These are phyloP conservation scores for Psilocybe azurescens DNA, from an alignment of 768 basidiomycete species.

Conservation along the genomic window DNA sequence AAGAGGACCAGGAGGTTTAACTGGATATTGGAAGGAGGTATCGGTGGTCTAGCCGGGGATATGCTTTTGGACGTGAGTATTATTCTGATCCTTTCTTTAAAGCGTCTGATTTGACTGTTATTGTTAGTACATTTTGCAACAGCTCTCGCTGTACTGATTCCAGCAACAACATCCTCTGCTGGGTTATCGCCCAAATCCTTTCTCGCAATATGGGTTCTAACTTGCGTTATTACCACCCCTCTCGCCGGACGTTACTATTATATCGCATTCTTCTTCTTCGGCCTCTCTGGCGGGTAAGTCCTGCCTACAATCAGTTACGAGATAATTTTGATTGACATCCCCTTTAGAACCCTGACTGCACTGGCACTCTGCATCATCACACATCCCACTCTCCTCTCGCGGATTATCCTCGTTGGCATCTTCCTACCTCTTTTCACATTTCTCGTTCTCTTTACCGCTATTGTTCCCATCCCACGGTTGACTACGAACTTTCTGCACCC, in stretches of 20 bases:
- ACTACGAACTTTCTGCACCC: conserved; percentile 45
- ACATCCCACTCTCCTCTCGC: conserved; percentile 56
- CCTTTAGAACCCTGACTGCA: conserved; percentile 45
- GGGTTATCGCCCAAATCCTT: conserved; percentile 56
- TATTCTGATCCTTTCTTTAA: neutral
- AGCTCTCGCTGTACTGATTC: conserved; percentile 62
- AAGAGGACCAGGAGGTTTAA: conserved; percentile 36
- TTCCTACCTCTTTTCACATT: conserved; percentile 38
- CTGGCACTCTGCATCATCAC: conserved; percentile 59
- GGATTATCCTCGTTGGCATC: conserved; percentile 46
- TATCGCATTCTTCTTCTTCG: conserved; percentile 51
- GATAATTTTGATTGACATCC: conserved; percentile 1
- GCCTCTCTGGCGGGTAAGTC: conserved; percentile 60
- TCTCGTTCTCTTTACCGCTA: conserved; percentile 41
- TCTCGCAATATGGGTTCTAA: conserved; percentile 63
- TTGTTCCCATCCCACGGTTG: conserved; percentile 48
- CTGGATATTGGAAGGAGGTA: conserved; percentile 60
- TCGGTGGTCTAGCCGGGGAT: conserved; percentile 68
- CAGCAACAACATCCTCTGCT: conserved; percentile 49
- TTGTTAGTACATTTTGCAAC: conserved; percentile 58
- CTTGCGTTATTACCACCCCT: conserved; percentile 50
- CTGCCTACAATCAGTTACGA: neutral
- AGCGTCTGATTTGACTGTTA: conserved; percentile 8
- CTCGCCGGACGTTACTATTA: conserved; percentile 61
- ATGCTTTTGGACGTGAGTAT: conserved; percentile 60